Percentiles rank a stretch among this genome's conserved stretches.
Evolutionary conservation across 2,329 filamentous ascomycete genomes (phyloP).

Genomic region (Esteya vermicola): DNA sequence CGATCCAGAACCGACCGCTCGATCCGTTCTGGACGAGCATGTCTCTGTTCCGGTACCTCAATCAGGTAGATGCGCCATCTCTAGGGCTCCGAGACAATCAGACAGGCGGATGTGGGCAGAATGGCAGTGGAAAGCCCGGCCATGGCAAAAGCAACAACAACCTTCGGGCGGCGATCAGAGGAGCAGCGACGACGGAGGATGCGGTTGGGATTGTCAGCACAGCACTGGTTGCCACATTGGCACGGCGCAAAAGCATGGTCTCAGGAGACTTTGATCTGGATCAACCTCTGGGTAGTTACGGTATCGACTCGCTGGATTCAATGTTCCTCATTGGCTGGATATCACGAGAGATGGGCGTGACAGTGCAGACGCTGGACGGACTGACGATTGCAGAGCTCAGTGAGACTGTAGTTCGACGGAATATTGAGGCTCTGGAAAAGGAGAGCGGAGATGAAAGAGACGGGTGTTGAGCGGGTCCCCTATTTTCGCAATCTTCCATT

Average conservation of each 20-base stretch:
- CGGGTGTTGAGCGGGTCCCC: too few species aligned
- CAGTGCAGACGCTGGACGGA: conserved; percentile 10
- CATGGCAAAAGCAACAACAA: background rate
- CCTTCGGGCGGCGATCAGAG: conserved; percentile 3
- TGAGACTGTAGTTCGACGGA: conserved; percentile 4
- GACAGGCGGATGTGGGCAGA: too few species aligned
- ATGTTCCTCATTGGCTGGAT: conserved; percentile 13
- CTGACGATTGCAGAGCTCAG: conserved; percentile 9
- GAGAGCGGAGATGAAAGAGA: background rate
- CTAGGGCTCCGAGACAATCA: background rate
- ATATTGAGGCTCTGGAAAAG: background rate
- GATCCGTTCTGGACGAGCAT: conserved; percentile 41
- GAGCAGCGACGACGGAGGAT: background rate
- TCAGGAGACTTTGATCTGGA: conserved; percentile 8
- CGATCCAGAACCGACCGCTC: conserved; percentile 33
- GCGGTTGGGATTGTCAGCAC: conserved; percentile 1
- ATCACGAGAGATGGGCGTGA: conserved; percentile 10
- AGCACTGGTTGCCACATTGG: conserved; percentile 9
- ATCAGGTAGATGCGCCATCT: conserved; percentile 29
- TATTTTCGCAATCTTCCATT: background rate
- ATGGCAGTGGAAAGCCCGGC: too few species aligned
- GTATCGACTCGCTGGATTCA: conserved; percentile 13
- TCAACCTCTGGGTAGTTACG: conserved; percentile 9
- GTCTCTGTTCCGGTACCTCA: conserved; percentile 32
- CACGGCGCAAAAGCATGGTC: conserved; percentile 10